Evolutionary conservation across 495 filamentous ascomycete species (phyloP), one percentile per base, ranked within the genome.

Genomic region (Extremus antarcticus): DNA sequence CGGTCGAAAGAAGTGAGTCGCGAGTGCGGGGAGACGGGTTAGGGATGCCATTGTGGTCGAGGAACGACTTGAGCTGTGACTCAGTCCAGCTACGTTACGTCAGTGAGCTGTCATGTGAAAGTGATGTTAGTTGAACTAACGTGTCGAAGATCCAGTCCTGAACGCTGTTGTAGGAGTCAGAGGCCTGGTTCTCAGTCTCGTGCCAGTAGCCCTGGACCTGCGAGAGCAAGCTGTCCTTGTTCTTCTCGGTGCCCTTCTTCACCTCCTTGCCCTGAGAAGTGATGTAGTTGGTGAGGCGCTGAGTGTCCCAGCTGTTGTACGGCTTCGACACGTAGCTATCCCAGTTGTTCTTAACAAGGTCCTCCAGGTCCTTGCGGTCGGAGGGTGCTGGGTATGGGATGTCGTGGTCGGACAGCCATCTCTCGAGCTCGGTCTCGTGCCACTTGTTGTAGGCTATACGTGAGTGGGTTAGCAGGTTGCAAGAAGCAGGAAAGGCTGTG

Each of bases 401-500:
- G 69, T 94, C 79, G 71, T 98, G 81, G 63, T 98, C 92, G 22
- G 86, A 87, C 55, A 98, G 84, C 92, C 92, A 98, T 63, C 92
- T 79, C 74, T 98, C 91, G 11, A 98, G 79, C 75, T 98, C 92
- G 7, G 88, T 95, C 73, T 96, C 84, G 67, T 97, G 91, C 92
- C 92, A 98, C 68, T 91, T 96, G 74, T 96, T 95, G 78, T 97
- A 98, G 4, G 83, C 92, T 95, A 64, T 22, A 22, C 58, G 41
- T 23, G 47, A 46, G 57, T 46, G 52, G 40, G 39, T 51, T 24
- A 20, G 51, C 66, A 38, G 65, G 63, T 43, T 25, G 43, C 49
- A 49, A n/a, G n/a, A n/a, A n/a, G n/a, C n/a, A n/a, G n/a, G n/a
- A n/a, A n/a, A n/a, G n/a, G n/a, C n/a, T n/a, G n/a, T n/a, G n/a